Evolutionary conservation across 768 basidiomycete genomes (phyloP).

Genomic region (Boletus tomentosulus): DNA sequence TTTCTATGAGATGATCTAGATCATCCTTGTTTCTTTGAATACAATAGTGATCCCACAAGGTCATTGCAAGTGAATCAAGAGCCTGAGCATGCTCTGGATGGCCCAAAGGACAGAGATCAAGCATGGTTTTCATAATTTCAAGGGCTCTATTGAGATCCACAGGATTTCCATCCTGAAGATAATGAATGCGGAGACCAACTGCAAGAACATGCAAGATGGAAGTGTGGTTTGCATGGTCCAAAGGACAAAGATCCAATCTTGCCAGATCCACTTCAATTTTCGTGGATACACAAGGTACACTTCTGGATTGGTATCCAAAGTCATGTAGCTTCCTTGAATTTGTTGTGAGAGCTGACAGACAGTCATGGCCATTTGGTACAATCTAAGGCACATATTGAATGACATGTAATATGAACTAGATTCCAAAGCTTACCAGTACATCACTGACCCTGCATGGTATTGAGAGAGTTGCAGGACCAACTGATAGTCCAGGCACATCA

Average conservation of each 20-base stretch:
- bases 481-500: neutral
- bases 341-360: too few relatives aligned
- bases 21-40: too few relatives aligned
- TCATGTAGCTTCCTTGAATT: too few relatives aligned
- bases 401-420: neutral
- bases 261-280: too few relatives aligned
- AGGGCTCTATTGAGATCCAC: neutral
- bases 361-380: too few relatives aligned
- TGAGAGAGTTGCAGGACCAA: neutral
- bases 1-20: too few relatives aligned
- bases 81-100: neutral
- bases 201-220: neutral
- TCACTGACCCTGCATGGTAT: neutral
- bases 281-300: too few relatives aligned
- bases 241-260: too few relatives aligned
- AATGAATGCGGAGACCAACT: neutral
- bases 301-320: too few relatives aligned
- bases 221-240: too few relatives aligned
- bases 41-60: neutral
- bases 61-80: neutral
- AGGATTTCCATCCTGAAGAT: neutral
- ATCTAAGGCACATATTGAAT: too few relatives aligned
- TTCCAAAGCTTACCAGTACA: neutral
- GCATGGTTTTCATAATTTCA: neutral
- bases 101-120: neutral